Evolutionary conservation across 75 land plant species (phyloP), one percentile per base, ranked within the genome.

Genomic region (Larix kaempferi): DNA sequence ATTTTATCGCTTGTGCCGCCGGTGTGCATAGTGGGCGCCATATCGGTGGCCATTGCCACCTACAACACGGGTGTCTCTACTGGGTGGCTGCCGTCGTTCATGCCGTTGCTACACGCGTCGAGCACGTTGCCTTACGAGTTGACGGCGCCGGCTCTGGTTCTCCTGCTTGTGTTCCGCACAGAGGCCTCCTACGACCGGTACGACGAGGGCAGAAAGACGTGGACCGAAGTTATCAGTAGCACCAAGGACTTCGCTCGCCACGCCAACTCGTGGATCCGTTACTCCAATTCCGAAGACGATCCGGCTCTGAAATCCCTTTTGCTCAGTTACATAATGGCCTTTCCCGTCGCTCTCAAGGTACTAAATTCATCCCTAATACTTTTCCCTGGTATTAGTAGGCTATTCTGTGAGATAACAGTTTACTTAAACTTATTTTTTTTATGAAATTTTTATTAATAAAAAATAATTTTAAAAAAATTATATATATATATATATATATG

Each of bases 161-260:
- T 87, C 2, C 81, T 87, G 22, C 78, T 87, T 10, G 89, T 87
- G 14, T 87, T 87, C 56, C 79, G 89, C 39, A 87, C 89, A 0
- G 89, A 87, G n/a, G 85, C 87, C 3, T 87, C 89, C 10, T 87
- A 87, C 61, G 84, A 84, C 11, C 83, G 89, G 26, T 87, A 87
- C 77, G 89, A 81, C 74, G 89, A 87, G 63, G 89, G 84, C 21
- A 79, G 89, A 2, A 87, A 85, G 73, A 87, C 87, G 4, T 87
- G 89, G 89, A 87, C 89, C 6, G 59, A 79, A 26, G 89, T 87
- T 0, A 85, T 87, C 56, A 76, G 81, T 66, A 78, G 77, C 57
- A 75, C 88, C 26, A 87, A 87, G 78, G 87, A 87, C 54, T 61
- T 87, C 1, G 88, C 89, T 12, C 79, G 89, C 69, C 84, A 74